phyloP scores from a whole-genome alignment of 352 stramenopile species.

The Phytopythium helicoides region DNA sequence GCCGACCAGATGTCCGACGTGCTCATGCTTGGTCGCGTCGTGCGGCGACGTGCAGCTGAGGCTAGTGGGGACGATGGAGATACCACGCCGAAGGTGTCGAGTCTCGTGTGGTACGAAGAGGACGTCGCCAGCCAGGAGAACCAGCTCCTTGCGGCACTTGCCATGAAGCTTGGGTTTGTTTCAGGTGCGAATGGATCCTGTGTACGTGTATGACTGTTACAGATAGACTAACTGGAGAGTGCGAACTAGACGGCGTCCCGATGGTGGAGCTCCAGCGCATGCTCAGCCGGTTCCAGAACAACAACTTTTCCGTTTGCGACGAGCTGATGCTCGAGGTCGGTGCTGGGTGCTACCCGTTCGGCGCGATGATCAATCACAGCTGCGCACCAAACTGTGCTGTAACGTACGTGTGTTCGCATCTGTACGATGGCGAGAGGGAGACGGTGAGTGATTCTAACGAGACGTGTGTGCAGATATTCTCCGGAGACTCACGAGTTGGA shows the following conservation, averaged over 20 bases:
- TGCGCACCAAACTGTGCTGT: conserved; percentile 64
- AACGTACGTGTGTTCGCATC: no score
- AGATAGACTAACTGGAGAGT: no score
- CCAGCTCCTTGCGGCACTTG: conserved; percentile 41
- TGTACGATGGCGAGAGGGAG: no score
- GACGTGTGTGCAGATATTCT: conserved; percentile 27
- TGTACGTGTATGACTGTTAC: no score
- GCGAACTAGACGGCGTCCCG: no score
- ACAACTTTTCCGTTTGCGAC: conserved; percentile 80
- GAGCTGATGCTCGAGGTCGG: conserved; percentile 53
- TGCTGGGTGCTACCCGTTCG: conserved; percentile 58
- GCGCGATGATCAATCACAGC: conserved; percentile 79
- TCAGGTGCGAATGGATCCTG: conserved; percentile 14
- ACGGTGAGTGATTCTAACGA: neutral
- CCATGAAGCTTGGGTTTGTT: conserved; percentile 53
- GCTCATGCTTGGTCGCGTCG: conserved; percentile 51
- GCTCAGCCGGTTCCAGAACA: conserved; percentile 72
- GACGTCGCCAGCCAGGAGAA: conserved; percentile 49
- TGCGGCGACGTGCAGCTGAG: conserved; percentile 18
- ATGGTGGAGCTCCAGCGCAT: conserved; percentile 49
- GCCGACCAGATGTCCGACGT: conserved; percentile 45
- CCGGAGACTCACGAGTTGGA: conserved; percentile 39
- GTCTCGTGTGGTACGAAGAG: conserved; percentile 58
- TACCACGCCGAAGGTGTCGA: conserved; percentile 11
- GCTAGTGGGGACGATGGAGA: neutral